phyloP scores from a whole-genome alignment of 1,284 basidiomycete species.

The Mycosarcoma maydis region DNA sequence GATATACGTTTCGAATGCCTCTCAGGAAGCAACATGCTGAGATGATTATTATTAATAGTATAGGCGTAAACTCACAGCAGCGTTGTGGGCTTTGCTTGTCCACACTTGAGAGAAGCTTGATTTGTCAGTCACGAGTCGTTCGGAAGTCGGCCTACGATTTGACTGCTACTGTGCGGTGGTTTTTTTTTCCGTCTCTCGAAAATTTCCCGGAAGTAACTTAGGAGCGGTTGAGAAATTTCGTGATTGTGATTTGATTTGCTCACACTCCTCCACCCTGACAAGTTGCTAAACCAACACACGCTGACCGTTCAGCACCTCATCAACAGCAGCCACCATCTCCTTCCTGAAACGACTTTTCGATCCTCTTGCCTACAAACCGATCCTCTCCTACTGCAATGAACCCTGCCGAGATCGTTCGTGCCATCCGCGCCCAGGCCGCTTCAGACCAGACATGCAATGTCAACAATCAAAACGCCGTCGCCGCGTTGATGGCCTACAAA shows the following conservation, averaged over 20 bases:
- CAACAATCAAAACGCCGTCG: constrained; percentile 54
- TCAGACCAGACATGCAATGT: constrained; percentile 11
- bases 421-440: constrained; percentile 37
- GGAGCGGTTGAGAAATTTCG: no score
- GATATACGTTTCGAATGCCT: no score
- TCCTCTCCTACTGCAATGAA: constrained; percentile 14
- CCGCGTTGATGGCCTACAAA: constrained; percentile 49
- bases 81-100: no score
- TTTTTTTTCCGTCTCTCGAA: neutral
- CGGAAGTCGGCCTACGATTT: neutral
- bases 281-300: neutral
- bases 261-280: constrained; percentile 28
- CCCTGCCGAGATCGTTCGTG: constrained; percentile 36
- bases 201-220: no score
- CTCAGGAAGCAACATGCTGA: no score
- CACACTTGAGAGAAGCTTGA: no score
- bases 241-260: neutral
- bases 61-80: no score
- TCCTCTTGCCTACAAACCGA: no score
- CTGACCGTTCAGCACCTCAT: neutral
- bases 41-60: no score
- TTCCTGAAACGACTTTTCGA: neutral
- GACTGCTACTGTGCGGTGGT: neutral
- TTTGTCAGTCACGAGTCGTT: neutral
- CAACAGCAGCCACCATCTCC: neutral